phyloP scores from a whole-genome alignment of 2,329 filamentous ascomycete genomes.

The Colletotrichum sp. region DNA sequence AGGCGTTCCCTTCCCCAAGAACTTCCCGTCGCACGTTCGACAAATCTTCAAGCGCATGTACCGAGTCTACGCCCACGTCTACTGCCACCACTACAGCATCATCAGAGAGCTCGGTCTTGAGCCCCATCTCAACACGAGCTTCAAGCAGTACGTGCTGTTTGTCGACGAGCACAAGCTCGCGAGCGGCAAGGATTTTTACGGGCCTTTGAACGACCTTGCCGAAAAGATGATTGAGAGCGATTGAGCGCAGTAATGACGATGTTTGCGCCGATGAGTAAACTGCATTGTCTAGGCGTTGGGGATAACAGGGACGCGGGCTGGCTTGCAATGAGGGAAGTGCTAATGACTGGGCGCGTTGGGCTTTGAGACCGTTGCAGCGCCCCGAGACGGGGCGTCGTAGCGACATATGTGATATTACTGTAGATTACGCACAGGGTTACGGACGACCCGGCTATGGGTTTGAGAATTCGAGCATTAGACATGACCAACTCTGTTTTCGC shows the following conservation, averaged over 20 bases:
- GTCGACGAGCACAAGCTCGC: constrained; percentile 95
- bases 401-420: constrained; percentile 21
- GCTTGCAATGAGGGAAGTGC: constrained; percentile 10
- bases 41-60: constrained; percentile 99
- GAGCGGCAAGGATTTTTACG: constrained; percentile 96
- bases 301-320: constrained; percentile 5
- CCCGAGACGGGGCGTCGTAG: background rate
- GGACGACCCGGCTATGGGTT: background rate
- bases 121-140: constrained; percentile 97
- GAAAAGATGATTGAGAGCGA: constrained; percentile 98
- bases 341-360: constrained; percentile 4
- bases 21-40: constrained; percentile 85
- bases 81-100: constrained; percentile 99
- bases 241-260: constrained; percentile 42
- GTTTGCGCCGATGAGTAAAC: background rate
- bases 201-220: constrained; percentile 91
- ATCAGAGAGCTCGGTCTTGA: constrained; percentile 94
- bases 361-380: background rate
- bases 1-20: constrained; percentile 94
- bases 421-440: constrained; percentile 15
- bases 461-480: background rate
- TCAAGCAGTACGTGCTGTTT: constrained; percentile 99
- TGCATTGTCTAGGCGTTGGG: constrained; percentile 22
- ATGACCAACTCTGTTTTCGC: background rate
- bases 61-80: constrained; percentile 98